Evolutionary conservation across 805 yeast genomes (phyloP), one percentile per base, ranked within the genome.

Genomic region (Metschnikowia shivogae): DNA sequence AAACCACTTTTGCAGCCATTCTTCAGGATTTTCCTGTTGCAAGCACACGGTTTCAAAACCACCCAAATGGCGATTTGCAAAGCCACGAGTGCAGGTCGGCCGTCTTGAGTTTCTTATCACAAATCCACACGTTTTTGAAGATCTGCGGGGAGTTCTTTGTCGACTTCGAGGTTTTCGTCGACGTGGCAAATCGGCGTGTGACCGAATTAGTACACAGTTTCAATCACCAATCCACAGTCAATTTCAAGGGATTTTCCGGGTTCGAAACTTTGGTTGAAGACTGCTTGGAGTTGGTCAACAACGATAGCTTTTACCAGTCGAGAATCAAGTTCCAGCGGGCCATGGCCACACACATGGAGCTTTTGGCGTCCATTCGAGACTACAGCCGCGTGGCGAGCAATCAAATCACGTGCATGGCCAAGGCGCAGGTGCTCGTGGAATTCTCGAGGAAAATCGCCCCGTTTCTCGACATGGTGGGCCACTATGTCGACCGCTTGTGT

Each of bases 321-420:
- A 32, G 52, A 12, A 47, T 48, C 40, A 48, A 47, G 12, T 48
- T 48, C 19, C 49, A 48, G 30, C 44, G 47, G 32, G 36, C 44
- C 49, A 42, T 35, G 39, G 42, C 45, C 42, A 45, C 43, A 10
- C 52, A 48, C 40, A 43, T 43, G 47, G 39, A 40, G 36, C 39
- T 48, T 29, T 43, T 48, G 14, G 49, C 45, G 7, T 40, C 34
- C 32, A 37, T 44, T 19, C 36, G 32, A 8, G 33, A 40, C 39
- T 45, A 42, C 27, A 28, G 42, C 32, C 32, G 30, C 11, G 32
- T 26, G 8, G 38, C 49, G 3, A 32, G 38, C 32, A 43, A 37
- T 6, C 42, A 40, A 14, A 39, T 43, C 29, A 22, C 39, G 14
- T 31, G 38, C 32, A 36, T 48, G 39, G 39, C 36, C 20, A 46